Evolutionary conservation across 768 basidiomycete genomes (phyloP), one percentile per base, ranked within the genome.

Genomic region (Russula brevipes): DNA sequence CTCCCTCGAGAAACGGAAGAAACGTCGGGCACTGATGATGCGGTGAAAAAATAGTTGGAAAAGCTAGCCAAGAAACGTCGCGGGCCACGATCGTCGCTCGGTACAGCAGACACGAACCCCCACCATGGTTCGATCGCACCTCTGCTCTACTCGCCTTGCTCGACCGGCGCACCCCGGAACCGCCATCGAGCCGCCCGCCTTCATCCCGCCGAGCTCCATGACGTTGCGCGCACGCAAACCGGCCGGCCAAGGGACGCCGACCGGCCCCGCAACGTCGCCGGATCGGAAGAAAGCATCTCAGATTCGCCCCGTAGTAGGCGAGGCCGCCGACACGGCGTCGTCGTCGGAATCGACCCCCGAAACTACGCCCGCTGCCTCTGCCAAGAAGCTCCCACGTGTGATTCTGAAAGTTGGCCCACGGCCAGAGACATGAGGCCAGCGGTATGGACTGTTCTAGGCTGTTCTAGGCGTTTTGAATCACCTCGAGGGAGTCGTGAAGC

Each of bases 361-460:
- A 35, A 46, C 11, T 3, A 10, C 54, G 14, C 57, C 49, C 10
- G 9, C 57, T 14, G 30, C 50, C 11, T 19, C 8, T 39, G n/a
- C 42, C 30, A 68, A 68, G 51, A 68, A 63, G 30, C 60, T 68
- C 53, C 67, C 65, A 3, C 60, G 65, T 24, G 65, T 68, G 24
- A 63, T 68, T 36, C 44, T 68, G 58, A 68, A 66, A 55, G 57
- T 68, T 31, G 60, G 65, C 24, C 61, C 67, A 16, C 54, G 57
- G 31, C 60, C 67, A 4, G 66, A 60, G 51, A 24, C 59, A 19
- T 55, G 49, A 56, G 30, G 24, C 30, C 38, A 14, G 6, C 24
- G 14, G 8, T 5, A 39, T 45, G 10, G 41, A 38, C 47, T 45
- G 7, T 14, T n/a, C 12, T 12, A 5, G 31, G 33, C 47, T 45